Evolutionary conservation across 2,329 filamentous ascomycete species (phyloP).

Genomic region (Byssothecium circinans): DNA sequence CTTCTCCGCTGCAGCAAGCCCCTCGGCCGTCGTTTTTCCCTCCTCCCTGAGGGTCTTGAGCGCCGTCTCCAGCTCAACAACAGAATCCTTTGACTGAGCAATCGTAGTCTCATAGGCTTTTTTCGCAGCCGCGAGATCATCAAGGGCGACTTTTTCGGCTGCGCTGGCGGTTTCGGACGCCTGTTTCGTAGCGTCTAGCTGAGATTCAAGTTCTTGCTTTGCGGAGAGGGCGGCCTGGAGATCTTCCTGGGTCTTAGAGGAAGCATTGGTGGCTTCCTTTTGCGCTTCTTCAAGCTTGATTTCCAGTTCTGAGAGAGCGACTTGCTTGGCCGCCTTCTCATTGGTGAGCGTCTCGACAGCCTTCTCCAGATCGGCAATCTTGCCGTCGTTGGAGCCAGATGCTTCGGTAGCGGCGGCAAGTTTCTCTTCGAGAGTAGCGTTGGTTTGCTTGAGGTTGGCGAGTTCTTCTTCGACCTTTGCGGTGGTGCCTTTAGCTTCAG

Average conservation of each 20-base stretch:
- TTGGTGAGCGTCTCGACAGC: slow-evolving; percentile 16
- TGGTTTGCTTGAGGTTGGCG: not conserved
- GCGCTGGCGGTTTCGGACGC: slow-evolving; percentile 5
- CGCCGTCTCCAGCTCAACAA: not conserved
- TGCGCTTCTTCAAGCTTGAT: slow-evolving; percentile 15
- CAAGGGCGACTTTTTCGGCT: not conserved
- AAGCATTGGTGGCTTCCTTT: slow-evolving; percentile 1
- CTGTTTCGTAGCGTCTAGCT: slow-evolving; percentile 16
- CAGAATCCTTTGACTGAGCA: not conserved
- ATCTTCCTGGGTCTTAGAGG: not conserved
- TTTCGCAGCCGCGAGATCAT: not conserved
- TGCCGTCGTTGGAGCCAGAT: slow-evolving; percentile 17
- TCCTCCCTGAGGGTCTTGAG: not conserved
- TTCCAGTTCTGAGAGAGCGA: slow-evolving; percentile 16
- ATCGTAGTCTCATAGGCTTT: not conserved
- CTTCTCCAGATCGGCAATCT: slow-evolving; percentile 24
- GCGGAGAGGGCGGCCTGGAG: slow-evolving; percentile 1
- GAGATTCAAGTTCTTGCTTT: not conserved
- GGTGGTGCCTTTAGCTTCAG: slow-evolving; percentile 1
- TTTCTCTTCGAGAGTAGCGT: slow-evolving; percentile 12
- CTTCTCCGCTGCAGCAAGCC: slow-evolving; percentile 1
- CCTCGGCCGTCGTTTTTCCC: not conserved
- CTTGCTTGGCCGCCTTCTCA: slow-evolving; percentile 15
- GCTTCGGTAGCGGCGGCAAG: slow-evolving; percentile 8
- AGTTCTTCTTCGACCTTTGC: not conserved